Evolutionary conservation across 345 rosid genomes (phyloP).

Genomic region (Eucalyptus pauciflora): DNA sequence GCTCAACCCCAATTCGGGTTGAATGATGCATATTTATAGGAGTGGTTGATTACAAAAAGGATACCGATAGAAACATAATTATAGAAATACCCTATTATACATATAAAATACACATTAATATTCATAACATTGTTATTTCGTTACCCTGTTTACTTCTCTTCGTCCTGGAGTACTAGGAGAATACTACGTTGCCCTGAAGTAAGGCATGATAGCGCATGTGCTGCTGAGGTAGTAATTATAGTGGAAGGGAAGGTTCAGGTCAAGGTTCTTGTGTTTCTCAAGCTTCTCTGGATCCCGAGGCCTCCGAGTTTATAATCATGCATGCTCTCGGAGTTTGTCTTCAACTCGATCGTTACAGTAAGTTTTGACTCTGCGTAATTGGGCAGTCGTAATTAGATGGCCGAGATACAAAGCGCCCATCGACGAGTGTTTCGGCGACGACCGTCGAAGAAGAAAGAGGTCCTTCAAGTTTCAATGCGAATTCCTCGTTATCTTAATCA

Average conservation of each 20-base stretch:
- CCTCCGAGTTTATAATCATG: not conserved
- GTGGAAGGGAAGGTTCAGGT: not conserved
- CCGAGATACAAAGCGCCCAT: slow-evolving; percentile 6
- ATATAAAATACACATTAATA: too few relatives aligned
- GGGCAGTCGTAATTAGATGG: not conserved
- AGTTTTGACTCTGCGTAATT: not conserved
- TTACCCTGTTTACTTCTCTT: not conserved
- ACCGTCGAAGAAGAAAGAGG: slow-evolving; percentile 34
- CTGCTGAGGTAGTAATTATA: not conserved
- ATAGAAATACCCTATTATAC: too few relatives aligned
- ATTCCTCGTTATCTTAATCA: not conserved
- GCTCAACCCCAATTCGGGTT: too few relatives aligned
- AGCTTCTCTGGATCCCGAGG: not conserved
- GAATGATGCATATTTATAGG: too few relatives aligned
- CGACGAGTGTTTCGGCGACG: slow-evolving; percentile 27
- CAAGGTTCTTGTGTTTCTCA: not conserved
- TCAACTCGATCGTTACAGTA: not conserved
- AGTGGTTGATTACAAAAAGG: too few relatives aligned
- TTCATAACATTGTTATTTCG: too few relatives aligned
- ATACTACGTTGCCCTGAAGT: not conserved
- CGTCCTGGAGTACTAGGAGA: not conserved
- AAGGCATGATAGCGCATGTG: not conserved
- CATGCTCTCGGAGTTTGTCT: not conserved
- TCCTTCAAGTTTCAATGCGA: not conserved
- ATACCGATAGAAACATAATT: too few relatives aligned